These are phyloP conservation scores for Sindora glabra DNA, from an alignment of 306 rosid genomes.

Conservation along the genomic window DNA sequence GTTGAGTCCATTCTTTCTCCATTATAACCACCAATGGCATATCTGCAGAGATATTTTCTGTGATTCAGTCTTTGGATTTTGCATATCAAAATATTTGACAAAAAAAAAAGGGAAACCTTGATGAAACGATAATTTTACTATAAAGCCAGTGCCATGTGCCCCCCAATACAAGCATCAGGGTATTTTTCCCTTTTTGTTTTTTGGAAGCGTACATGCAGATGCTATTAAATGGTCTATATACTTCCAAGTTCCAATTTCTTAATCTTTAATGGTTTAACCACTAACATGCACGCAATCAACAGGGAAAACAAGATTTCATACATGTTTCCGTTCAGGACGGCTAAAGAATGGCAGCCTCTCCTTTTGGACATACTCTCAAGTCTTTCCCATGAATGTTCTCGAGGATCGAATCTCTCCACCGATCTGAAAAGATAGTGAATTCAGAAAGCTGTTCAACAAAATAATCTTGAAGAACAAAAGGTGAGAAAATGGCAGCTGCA, in stretches of 20 bases:
- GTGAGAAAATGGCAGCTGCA: background rate
- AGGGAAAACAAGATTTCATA: conserved; percentile 7
- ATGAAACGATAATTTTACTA: too few species aligned
- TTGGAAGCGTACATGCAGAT: background rate
- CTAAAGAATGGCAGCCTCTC: conserved; percentile 31
- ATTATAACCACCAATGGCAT: conserved; percentile 37
- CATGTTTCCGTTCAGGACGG: conserved; percentile 28
- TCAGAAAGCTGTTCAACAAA: background rate
- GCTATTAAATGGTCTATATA: background rate
- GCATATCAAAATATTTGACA: background rate
- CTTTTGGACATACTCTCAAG: conserved; percentile 26
- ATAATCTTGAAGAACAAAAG: background rate
- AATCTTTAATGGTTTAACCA: background rate
- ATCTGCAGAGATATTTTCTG: conserved; percentile 16
- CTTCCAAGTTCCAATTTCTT: background rate
- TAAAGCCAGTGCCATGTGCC: background rate
- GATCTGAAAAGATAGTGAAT: conserved; percentile 21
- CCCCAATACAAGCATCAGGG: background rate
- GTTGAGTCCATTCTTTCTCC: conserved; percentile 25
- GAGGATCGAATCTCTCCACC: conserved; percentile 37
- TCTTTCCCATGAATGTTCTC: conserved; percentile 25
- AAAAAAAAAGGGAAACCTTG: too few species aligned
- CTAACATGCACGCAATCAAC: background rate
- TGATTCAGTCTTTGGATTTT: background rate
- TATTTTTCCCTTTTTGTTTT: background rate